These are phyloP conservation scores for Triticum monococcum DNA, from an alignment of 176 grass and related monocot species.

Conservation along the genomic window DNA sequence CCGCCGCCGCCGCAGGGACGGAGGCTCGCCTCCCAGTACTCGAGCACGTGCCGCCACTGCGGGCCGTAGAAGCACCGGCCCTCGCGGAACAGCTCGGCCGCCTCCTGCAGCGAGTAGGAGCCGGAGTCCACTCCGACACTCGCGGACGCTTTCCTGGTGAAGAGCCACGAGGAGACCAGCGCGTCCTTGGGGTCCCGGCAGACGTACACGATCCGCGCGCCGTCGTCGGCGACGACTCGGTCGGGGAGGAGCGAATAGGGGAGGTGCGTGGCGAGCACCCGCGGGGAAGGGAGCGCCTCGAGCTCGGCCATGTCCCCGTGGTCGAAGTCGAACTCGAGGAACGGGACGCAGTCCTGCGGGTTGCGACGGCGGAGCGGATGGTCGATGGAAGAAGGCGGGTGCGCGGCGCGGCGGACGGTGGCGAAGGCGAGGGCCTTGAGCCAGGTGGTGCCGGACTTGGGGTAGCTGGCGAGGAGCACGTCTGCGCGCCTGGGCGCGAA, in stretches of 20 bases:
- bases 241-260: conserved; percentile 23
- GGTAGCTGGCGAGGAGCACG: not conserved
- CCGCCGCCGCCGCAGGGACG: too few relatives aligned
- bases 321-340: not conserved
- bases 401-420: not conserved
- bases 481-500: not conserved
- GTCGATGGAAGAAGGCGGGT: not conserved
- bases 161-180: not conserved
- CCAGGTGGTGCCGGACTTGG: not conserved
- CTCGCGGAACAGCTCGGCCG: not conserved
- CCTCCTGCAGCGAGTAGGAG: not conserved
- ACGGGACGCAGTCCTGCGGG: conserved; percentile 24
- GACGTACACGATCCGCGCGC: too few relatives aligned
- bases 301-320: too few relatives aligned
- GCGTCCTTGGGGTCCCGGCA: too few relatives aligned
- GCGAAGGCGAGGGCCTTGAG: not conserved
- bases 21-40: not conserved
- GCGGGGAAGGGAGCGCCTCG: too few relatives aligned
- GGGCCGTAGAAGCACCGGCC: not conserved
- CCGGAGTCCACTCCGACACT: not conserved
- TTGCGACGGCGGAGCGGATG: not conserved
- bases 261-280: conserved; percentile 1
- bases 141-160: not conserved
- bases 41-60: not conserved
- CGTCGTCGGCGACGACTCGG: not conserved